Conservation (phyloP, 208 protist genomes). For the Trypanosomatidae sp. region DNA sequence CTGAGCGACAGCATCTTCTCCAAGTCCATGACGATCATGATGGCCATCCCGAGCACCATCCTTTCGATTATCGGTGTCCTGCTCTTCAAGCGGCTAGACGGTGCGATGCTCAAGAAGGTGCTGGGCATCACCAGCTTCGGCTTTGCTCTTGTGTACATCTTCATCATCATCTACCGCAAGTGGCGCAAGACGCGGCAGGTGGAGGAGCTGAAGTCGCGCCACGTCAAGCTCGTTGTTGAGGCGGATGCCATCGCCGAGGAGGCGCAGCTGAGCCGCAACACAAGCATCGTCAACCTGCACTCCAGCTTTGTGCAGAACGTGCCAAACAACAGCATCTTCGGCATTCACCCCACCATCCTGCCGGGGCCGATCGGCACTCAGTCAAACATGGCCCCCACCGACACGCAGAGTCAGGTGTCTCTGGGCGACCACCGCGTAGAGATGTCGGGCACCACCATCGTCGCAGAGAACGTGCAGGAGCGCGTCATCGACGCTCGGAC, state of each 20-base stretch:
- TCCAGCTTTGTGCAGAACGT: slow-evolving; percentile 43
- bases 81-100: slow-evolving; percentile 30
- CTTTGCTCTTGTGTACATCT: slow-evolving; percentile 41
- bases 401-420: too few species aligned
- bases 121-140: slow-evolving; percentile 46
- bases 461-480: slow-evolving; percentile 12
- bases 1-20: slow-evolving; percentile 59
- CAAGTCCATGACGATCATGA: slow-evolving; percentile 49
- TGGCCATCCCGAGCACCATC: slow-evolving; percentile 57
- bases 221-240: slow-evolving; percentile 41
- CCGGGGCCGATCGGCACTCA: not conserved
- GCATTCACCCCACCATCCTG: slow-evolving; percentile 5
- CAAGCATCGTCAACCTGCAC: slow-evolving; percentile 39
- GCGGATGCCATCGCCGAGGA: slow-evolving; percentile 48
- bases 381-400: not conserved
- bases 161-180: slow-evolving; percentile 36
- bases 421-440: not conserved
- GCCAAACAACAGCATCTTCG: slow-evolving; percentile 38
- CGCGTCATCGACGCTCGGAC: slow-evolving; percentile 23
- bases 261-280: slow-evolving; percentile 34
- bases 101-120: slow-evolving; percentile 27
- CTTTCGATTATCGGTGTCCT: slow-evolving; percentile 44
- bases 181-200: slow-evolving; percentile 36
- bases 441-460: slow-evolving; percentile 11
- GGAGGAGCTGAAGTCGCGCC: slow-evolving; percentile 30